Percentiles rank a stretch among this genome's conserved stretches.
These are phyloP conservation scores for Tieghemiomyces parasiticus DNA, from an alignment of 192 early-diverging fungal species.

Conservation along the genomic window DNA sequence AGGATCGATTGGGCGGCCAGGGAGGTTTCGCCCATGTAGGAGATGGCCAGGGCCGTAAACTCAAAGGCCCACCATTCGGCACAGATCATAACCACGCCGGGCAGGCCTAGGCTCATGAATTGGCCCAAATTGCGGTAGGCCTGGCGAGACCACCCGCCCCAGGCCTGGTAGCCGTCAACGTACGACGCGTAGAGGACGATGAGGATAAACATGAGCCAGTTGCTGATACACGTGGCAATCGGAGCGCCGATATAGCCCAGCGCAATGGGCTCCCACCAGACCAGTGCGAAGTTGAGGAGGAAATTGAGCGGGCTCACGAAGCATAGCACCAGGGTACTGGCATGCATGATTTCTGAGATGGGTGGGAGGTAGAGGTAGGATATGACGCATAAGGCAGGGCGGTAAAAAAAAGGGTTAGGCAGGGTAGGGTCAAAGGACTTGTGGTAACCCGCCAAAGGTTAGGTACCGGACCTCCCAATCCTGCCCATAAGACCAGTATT, in stretches of 20 bases:
- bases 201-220: conserved; percentile 53
- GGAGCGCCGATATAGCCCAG: conserved; percentile 80
- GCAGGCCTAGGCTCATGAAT: conserved; percentile 46
- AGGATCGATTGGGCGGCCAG: conserved; percentile 41
- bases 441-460: not conserved
- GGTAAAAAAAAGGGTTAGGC: not conserved
- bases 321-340: conserved; percentile 51
- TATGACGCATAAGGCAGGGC: not conserved
- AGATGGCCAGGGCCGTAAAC: conserved; percentile 26
- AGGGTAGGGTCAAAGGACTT: not conserved
- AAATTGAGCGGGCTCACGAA: conserved; percentile 59
- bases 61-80: conserved; percentile 45
- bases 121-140: conserved; percentile 25
- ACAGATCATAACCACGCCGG: conserved; percentile 65
- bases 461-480: not conserved
- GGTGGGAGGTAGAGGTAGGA: not conserved
- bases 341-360: conserved; percentile 55
- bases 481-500: not conserved
- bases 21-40: conserved; percentile 38
- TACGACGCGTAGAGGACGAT: conserved; percentile 41
- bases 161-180: conserved; percentile 37
- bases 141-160: conserved; percentile 51
- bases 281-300: conserved; percentile 62
- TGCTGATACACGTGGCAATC: conserved; percentile 56
- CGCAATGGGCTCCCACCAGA: conserved; percentile 46